phyloP scores from a whole-genome alignment of 1,284 basidiomycete genomes.

The Erythrobasidium hasegawianum region DNA sequence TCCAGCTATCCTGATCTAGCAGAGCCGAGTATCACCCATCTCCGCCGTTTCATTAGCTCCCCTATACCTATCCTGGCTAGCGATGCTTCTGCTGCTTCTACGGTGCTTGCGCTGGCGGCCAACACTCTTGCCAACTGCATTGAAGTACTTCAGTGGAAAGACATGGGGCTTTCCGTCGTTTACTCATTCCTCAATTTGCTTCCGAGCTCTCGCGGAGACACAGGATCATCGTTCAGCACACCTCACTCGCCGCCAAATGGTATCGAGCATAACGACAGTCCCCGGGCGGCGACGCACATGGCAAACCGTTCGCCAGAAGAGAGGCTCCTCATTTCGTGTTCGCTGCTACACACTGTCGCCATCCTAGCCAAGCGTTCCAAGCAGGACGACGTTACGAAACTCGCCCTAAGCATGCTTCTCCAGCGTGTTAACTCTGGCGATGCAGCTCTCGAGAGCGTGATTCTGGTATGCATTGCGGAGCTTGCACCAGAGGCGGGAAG shows the following conservation, averaged over 20 bases:
- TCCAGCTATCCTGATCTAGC: slow-evolving; percentile 75
- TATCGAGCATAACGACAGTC: slow-evolving; percentile 49
- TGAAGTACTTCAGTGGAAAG: slow-evolving; percentile 80
- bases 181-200: slow-evolving; percentile 93
- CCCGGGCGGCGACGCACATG: slow-evolving; percentile 6
- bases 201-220: slow-evolving; percentile 69
- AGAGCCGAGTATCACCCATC: slow-evolving; percentile 67
- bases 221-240: slow-evolving; percentile 45
- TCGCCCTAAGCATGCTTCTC: slow-evolving; percentile 32
- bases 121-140: slow-evolving; percentile 86
- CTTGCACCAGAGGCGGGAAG: slow-evolving; percentile 13
- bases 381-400: slow-evolving; percentile 6
- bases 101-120: slow-evolving; percentile 56
- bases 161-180: slow-evolving; percentile 89
- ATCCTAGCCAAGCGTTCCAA: slow-evolving; percentile 15
- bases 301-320: slow-evolving; percentile 24
- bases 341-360: slow-evolving; percentile 15
- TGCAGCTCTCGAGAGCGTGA: slow-evolving; percentile 7
- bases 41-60: slow-evolving; percentile 82
- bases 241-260: slow-evolving; percentile 47
- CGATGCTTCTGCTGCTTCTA: slow-evolving; percentile 47
- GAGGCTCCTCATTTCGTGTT: slow-evolving; percentile 8
- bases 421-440: slow-evolving; percentile 14
- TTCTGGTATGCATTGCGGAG: slow-evolving; percentile 3
- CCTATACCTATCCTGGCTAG: slow-evolving; percentile 85